Evolutionary conservation across 1,284 basidiomycete genomes (phyloP).

Genomic region (Calocybe gambosa): DNA sequence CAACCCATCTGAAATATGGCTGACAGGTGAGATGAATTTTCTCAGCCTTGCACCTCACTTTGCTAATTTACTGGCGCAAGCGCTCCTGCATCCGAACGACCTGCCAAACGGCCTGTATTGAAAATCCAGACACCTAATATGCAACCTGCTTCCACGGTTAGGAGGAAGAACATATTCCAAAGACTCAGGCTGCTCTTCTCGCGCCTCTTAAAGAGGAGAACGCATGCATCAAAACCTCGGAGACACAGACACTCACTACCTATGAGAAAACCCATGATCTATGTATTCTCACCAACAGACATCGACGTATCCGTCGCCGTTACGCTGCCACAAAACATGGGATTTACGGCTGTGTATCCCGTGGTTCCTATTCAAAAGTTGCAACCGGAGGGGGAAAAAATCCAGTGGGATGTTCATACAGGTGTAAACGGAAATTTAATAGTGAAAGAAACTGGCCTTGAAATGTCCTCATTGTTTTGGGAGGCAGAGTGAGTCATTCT

Average conservation of each 20-base stretch:
- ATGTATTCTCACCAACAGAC: slow-evolving; percentile 22
- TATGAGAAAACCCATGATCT: slow-evolving; percentile 27
- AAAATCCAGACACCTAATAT: background rate
- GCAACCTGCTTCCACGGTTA: background rate
- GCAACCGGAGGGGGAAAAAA: slow-evolving; percentile 9
- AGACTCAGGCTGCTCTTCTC: slow-evolving; percentile 8
- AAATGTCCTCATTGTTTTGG: slow-evolving; percentile 30
- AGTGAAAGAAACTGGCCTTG: slow-evolving; percentile 21
- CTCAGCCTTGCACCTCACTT: background rate
- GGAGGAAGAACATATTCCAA: background rate
- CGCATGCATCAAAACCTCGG: slow-evolving; percentile 1
- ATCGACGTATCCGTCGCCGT: slow-evolving; percentile 21
- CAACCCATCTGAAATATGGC: background rate
- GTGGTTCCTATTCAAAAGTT: slow-evolving; percentile 19
- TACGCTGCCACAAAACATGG: slow-evolving; percentile 23
- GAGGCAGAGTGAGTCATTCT: slow-evolving; percentile 24
- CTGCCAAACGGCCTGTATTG: background rate
- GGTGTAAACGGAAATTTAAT: slow-evolving; percentile 20
- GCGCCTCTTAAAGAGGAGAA: slow-evolving; percentile 4
- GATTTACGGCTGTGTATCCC: slow-evolving; percentile 29
- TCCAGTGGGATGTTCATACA: slow-evolving; percentile 24
- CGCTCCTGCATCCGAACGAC: background rate
- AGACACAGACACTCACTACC: background rate
- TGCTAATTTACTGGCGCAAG: background rate
- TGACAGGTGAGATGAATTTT: background rate